Conservation (phyloP, 805 yeast genomes). For the Torulaspora franciscae region DNA sequence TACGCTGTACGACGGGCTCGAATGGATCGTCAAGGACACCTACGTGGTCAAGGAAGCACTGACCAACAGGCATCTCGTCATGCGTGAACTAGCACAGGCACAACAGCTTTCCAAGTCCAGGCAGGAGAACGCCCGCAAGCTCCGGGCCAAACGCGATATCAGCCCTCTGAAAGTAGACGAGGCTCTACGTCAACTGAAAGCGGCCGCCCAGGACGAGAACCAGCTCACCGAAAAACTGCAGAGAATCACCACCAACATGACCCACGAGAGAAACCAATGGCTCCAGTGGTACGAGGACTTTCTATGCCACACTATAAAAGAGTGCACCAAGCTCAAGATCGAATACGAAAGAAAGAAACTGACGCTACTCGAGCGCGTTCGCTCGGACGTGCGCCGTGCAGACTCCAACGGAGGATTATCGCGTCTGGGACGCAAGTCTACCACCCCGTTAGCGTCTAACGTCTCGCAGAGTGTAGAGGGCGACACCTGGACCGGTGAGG, state of each 20-base stretch:
- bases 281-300: slow-evolving; percentile 53
- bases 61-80: slow-evolving; percentile 85
- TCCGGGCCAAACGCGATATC: slow-evolving; percentile 66
- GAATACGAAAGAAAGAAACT: slow-evolving; percentile 82
- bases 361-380: slow-evolving; percentile 62
- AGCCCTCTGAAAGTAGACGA: slow-evolving; percentile 90
- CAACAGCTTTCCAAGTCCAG: slow-evolving; percentile 66
- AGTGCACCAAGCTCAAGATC: slow-evolving; percentile 62
- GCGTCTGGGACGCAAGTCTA: slow-evolving; percentile 52
- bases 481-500: slow-evolving; percentile 58
- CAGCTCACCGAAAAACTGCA: slow-evolving; percentile 71
- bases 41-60: slow-evolving; percentile 87
- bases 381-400: slow-evolving; percentile 67
- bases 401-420: slow-evolving; percentile 78
- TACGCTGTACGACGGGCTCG: slow-evolving; percentile 69
- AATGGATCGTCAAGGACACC: slow-evolving; percentile 62
- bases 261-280: slow-evolving; percentile 56
- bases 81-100: slow-evolving; percentile 82
- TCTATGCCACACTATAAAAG: slow-evolving; percentile 50
- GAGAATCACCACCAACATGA: slow-evolving; percentile 80
- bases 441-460: slow-evolving; percentile 12
- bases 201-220: slow-evolving; percentile 71
- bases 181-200: slow-evolving; percentile 73
- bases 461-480: slow-evolving; percentile 47
- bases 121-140: slow-evolving; percentile 64